A percentile compares a stretch with the other conserved stretches of the same genome.
Conservation (phyloP, 345 rosid genomes). For the Salix suchowensis region DNA sequence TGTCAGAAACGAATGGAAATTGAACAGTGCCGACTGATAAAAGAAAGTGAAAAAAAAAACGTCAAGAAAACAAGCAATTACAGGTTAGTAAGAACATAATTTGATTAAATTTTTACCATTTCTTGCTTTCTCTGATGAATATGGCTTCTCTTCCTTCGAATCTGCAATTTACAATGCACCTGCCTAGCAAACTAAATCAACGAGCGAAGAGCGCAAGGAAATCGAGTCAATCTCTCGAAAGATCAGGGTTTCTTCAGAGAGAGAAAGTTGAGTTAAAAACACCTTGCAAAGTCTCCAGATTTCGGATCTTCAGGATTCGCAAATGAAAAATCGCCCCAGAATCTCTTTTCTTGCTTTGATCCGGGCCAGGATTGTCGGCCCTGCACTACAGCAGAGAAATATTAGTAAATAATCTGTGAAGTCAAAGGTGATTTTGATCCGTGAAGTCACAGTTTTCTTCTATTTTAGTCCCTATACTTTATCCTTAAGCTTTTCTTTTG, state of each 20-base stretch:
- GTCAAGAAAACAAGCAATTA: not conserved
- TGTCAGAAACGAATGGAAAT: slow-evolving; percentile 85
- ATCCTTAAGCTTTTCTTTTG: too few species aligned
- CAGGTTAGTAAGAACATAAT: not conserved
- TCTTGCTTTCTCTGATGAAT: not conserved
- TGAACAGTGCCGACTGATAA: slow-evolving; percentile 82
- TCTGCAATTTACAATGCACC: not conserved
- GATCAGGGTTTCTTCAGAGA: not conserved
- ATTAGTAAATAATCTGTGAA: not conserved
- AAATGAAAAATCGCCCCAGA: not conserved
- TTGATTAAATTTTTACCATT: slow-evolving; percentile 16
- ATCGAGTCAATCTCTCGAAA: not conserved
- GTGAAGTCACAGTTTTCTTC: too few species aligned
- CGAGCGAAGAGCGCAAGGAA: not conserved
- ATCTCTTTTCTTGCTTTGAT: not conserved
- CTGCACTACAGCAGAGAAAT: not conserved
- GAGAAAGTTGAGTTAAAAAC: not conserved
- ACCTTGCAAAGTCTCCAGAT: not conserved
- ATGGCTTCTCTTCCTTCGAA: slow-evolving; percentile 10
- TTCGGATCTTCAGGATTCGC: not conserved
- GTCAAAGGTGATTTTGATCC: too few species aligned
- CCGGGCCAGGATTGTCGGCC: not conserved
- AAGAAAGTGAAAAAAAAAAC: slow-evolving; percentile 2
- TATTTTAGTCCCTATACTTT: too few species aligned
- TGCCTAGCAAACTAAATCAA: not conserved